Percentiles rank a stretch among this genome's conserved stretches.
Conservation (phyloP, 2,329 filamentous ascomycete species). For the Boeremia lycopersici region DNA sequence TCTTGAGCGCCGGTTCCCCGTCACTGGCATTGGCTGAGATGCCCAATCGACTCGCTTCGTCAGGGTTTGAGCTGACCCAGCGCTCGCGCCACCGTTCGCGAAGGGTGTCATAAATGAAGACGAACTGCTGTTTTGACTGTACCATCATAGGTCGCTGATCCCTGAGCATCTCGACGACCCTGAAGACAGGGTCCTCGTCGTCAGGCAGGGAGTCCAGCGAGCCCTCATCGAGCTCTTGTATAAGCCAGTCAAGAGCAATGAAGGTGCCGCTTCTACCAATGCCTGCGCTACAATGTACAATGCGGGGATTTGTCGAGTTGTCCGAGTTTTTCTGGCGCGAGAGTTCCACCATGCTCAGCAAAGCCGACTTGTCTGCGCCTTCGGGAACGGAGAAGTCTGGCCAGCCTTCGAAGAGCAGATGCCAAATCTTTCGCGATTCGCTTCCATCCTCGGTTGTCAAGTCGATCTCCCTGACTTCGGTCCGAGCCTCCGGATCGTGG, state of each 20-base stretch:
- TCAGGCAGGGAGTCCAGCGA: slow-evolving; percentile 60
- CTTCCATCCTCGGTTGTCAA: slow-evolving; percentile 52
- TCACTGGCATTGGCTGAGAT: slow-evolving; percentile 14
- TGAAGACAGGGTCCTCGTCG: slow-evolving; percentile 71
- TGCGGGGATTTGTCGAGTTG: slow-evolving; percentile 67
- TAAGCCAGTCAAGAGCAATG: slow-evolving; percentile 90
- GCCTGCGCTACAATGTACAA: slow-evolving; percentile 77
- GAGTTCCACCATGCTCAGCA: slow-evolving; percentile 72
- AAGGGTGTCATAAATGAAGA: slow-evolving; percentile 88
- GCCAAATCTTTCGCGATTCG: slow-evolving; percentile 73
- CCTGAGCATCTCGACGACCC: slow-evolving; percentile 79
- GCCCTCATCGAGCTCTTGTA: slow-evolving; percentile 79
- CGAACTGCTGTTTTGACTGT: slow-evolving; percentile 81
- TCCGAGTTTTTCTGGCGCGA: slow-evolving; percentile 64
- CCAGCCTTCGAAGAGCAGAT: slow-evolving; percentile 87
- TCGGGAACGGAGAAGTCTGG: slow-evolving; percentile 86
- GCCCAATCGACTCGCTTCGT: slow-evolving; percentile 35
- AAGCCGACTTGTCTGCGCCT: slow-evolving; percentile 68
- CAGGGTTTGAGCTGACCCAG: slow-evolving; percentile 39
- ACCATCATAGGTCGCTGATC: slow-evolving; percentile 96
- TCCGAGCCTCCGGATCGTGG: slow-evolving; percentile 63
- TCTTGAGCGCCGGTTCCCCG: slow-evolving; percentile 35
- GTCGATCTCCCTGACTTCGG: slow-evolving; percentile 74
- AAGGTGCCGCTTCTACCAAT: slow-evolving; percentile 95
- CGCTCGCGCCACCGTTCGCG: slow-evolving; percentile 72